A percentile compares a stretch with the other conserved stretches of the same genome.
These are phyloP conservation scores for Eucalyptus erythrocorys DNA, from an alignment of 345 rosid genomes.

Conservation along the genomic window DNA sequence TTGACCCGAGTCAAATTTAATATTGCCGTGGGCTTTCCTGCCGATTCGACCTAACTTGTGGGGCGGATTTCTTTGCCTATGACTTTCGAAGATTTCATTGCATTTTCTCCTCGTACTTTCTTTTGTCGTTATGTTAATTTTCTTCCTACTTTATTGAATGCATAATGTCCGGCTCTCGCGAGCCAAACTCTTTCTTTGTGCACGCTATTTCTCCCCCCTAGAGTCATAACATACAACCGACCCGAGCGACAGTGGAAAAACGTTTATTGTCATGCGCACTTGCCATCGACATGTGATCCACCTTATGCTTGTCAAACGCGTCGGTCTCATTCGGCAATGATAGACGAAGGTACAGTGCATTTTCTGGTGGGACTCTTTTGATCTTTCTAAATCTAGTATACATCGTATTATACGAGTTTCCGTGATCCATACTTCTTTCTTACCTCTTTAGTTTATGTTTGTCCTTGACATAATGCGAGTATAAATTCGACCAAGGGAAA, in stretches of 20 bases:
- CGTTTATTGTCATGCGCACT: neutral
- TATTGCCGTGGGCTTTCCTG: neutral
- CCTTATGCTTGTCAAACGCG: neutral
- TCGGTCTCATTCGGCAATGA: neutral
- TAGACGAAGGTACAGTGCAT: neutral
- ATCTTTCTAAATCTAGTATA: neutral
- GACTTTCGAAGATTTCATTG: neutral
- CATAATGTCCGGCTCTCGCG: neutral
- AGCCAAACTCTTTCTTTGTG: neutral
- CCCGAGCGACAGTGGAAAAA: neutral
- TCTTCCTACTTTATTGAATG: neutral
- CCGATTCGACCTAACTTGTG: neutral
- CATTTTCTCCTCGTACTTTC: neutral
- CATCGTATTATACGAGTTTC: neutral
- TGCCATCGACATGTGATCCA: neutral
- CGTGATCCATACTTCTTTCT: neutral
- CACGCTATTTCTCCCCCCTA: neutral
- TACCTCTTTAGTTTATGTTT: neutral
- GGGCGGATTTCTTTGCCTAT: neutral
- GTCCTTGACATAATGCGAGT: neutral
- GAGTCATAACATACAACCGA: neutral
- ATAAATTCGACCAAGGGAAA: neutral
- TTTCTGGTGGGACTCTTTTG: neutral
- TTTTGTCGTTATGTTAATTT: neutral
- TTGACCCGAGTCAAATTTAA: neutral